Evolutionary conservation across 1,139 yeast species (phyloP).

Genomic region (Sporopachydermia cereana): DNA sequence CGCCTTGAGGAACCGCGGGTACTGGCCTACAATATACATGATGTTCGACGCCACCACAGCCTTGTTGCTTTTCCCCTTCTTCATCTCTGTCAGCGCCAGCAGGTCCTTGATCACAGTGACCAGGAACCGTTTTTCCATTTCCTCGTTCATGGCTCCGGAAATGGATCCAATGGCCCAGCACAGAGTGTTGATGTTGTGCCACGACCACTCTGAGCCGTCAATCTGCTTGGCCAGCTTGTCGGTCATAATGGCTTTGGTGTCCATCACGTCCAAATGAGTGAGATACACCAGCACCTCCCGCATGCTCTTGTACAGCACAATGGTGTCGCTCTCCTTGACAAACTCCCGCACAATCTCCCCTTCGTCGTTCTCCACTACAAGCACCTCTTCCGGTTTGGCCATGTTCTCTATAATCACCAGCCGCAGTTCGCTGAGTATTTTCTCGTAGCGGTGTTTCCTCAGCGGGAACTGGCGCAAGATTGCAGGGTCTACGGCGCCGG

Average conservation of each 20-base stretch:
- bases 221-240: conserved; percentile 84
- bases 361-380: conserved; percentile 94
- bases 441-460: conserved; percentile 73
- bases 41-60: conserved; percentile 98
- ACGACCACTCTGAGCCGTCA: conserved; percentile 97
- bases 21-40: conserved; percentile 98
- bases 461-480: conserved; percentile 63
- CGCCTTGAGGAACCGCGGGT: conserved; percentile 92
- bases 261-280: conserved; percentile 90
- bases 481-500: conserved; percentile 82
- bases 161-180: conserved; percentile 99
- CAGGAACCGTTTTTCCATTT: conserved; percentile 87
- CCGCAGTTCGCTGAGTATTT: conserved; percentile 69
- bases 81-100: conserved; percentile 85
- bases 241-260: conserved; percentile 89
- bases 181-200: conserved; percentile 93
- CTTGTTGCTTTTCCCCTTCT: conserved; percentile 93
- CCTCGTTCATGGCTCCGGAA: conserved; percentile 98
- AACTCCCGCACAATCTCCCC: conserved; percentile 98
- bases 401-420: conserved; percentile 88
- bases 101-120: conserved; percentile 89
- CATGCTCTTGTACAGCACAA: conserved; percentile 88
- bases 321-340: conserved; percentile 93
- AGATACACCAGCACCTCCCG: conserved; percentile 90
- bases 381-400: conserved; percentile 98